A percentile compares a stretch with the other conserved stretches of the same genome.
phyloP scores from a whole-genome alignment of 2,329 filamentous ascomycete species.

The Plenodomus lindquistii region DNA sequence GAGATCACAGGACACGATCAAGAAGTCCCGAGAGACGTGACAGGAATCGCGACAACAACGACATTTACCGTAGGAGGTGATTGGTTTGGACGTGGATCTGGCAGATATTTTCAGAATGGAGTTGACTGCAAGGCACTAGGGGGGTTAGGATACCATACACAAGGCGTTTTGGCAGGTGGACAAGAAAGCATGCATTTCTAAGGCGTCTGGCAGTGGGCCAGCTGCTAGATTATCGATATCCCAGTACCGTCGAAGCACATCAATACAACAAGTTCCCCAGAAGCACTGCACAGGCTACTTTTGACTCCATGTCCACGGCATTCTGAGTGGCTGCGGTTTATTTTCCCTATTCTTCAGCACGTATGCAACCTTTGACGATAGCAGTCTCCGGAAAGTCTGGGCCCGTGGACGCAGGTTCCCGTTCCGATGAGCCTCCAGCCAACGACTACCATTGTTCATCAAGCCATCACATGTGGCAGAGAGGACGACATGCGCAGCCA shows the following conservation, averaged over 20 bases:
- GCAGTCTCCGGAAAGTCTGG: background rate
- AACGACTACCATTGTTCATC: background rate
- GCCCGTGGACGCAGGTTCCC: background rate
- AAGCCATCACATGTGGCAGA: background rate
- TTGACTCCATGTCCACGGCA: background rate
- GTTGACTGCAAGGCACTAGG: background rate
- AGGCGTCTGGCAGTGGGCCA: background rate
- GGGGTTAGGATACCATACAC: background rate
- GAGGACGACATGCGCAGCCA: background rate
- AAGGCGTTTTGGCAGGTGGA: background rate
- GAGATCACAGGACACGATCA: slow-evolving; percentile 38
- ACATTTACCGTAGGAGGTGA: slow-evolving; percentile 35
- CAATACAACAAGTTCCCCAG: background rate
- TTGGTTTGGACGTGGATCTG: background rate
- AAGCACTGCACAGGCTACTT: background rate
- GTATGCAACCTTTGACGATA: no score
- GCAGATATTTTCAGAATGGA: background rate
- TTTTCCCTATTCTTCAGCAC: background rate
- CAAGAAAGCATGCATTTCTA: background rate
- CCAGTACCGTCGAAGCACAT: background rate
- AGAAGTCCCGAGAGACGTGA: slow-evolving; percentile 42
- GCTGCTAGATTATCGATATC: background rate
- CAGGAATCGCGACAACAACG: slow-evolving; percentile 29
- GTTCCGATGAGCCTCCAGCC: background rate
- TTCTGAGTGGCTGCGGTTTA: background rate